Evolutionary conservation across 1,284 basidiomycete genomes (phyloP).

Genomic region (Vanrija humicola): DNA sequence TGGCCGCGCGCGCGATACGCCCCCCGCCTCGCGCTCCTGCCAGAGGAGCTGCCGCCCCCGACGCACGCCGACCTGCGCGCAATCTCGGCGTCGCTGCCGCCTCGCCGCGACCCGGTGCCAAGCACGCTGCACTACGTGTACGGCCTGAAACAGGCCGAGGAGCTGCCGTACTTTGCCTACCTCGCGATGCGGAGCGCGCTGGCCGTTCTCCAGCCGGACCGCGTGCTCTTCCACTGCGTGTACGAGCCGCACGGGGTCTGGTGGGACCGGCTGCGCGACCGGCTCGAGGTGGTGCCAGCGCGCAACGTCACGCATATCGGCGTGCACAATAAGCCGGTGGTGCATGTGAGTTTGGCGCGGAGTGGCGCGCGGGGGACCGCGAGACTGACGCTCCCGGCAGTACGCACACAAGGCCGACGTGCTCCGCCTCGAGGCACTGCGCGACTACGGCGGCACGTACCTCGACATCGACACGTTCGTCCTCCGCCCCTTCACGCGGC

Average conservation of each 20-base stretch:
- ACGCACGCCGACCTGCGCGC: neutral
- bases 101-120: slow-evolving; percentile 22
- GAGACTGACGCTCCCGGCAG: slow-evolving; percentile 5
- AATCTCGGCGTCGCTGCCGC: neutral
- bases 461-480: slow-evolving; percentile 48
- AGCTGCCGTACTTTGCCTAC: slow-evolving; percentile 45
- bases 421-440: slow-evolving; percentile 44
- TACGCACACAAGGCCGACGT: slow-evolving; percentile 51
- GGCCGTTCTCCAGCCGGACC: slow-evolving; percentile 35
- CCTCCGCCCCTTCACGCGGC: slow-evolving; percentile 23
- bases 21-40: neutral
- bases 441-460: slow-evolving; percentile 49
- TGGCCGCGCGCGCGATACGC: no score
- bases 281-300: slow-evolving; percentile 25
- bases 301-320: slow-evolving; percentile 33
- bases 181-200: slow-evolving; percentile 45
- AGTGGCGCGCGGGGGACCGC: no score
- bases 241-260: slow-evolving; percentile 34
- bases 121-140: slow-evolving; percentile 45
- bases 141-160: slow-evolving; percentile 21
- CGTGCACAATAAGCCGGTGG: neutral
- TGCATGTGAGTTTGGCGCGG: no score
- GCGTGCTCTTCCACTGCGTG: slow-evolving; percentile 40
- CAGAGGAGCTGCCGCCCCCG: neutral
- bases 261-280: slow-evolving; percentile 35